Conservation (phyloP, 2,329 filamentous ascomycete genomes). For the Xylaria sp. region DNA sequence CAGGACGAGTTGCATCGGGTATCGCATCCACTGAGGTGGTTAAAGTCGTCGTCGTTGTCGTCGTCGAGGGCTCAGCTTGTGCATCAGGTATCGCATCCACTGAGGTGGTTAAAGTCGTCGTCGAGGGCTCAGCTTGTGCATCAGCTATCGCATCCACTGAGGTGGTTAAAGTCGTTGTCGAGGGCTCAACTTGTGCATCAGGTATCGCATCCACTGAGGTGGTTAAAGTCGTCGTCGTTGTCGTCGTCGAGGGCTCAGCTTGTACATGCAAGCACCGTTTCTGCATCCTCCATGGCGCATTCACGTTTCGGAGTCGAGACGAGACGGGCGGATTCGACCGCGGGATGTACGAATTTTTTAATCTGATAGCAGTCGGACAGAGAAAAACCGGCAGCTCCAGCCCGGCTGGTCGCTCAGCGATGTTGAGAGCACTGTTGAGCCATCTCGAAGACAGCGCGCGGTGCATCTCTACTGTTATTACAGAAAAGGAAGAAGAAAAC, state of each 20-base stretch:
- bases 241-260: slow-evolving; percentile 16
- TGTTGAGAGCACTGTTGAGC: slow-evolving; percentile 40
- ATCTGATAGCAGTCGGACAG: slow-evolving; percentile 38
- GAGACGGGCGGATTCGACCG: slow-evolving; percentile 14
- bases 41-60: not conserved
- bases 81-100: not conserved
- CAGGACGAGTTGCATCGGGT: slow-evolving; percentile 3
- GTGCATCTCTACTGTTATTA: slow-evolving; percentile 36
- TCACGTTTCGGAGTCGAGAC: slow-evolving; percentile 11
- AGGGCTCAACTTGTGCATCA: slow-evolving; percentile 19
- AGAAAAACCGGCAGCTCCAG: slow-evolving; percentile 44
- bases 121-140: slow-evolving; percentile 21
- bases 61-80: not conserved
- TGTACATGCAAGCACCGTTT: slow-evolving; percentile 30
- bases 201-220: slow-evolving; percentile 4
- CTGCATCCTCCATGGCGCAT: slow-evolving; percentile 23
- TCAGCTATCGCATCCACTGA: slow-evolving; percentile 8
- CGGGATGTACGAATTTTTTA: not conserved
- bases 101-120: not conserved
- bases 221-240: not conserved
- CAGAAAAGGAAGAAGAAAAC: not conserved
- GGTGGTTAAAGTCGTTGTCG: slow-evolving; percentile 2
- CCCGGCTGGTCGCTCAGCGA: slow-evolving; percentile 34
- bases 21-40: slow-evolving; percentile 4
- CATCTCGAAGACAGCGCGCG: slow-evolving; percentile 40